These are phyloP conservation scores for Wickerhamiella shivajii DNA, from an alignment of 805 yeast species.

Conservation along the genomic window DNA sequence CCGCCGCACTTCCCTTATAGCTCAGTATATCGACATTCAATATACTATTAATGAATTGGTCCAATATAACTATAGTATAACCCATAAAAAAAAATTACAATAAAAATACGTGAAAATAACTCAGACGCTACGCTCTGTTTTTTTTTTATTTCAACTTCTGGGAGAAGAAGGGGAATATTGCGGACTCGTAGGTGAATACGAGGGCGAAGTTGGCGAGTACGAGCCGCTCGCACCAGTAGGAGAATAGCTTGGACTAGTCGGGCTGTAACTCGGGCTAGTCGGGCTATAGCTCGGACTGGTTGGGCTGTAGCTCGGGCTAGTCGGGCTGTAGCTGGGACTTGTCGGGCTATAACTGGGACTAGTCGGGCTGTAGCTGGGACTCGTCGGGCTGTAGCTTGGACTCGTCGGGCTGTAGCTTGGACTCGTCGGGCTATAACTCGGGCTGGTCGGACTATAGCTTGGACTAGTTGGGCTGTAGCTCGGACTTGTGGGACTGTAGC, in stretches of 20 bases:
- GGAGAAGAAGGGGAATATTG: slow-evolving; percentile 40
- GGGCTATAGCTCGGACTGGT: slow-evolving; percentile 57
- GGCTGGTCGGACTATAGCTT: slow-evolving; percentile 53
- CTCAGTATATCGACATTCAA: too few species aligned
- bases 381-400: slow-evolving; percentile 65
- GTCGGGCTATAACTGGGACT: slow-evolving; percentile 46
- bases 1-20: too few species aligned
- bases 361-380: slow-evolving; percentile 69
- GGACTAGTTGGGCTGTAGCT: slow-evolving; percentile 51
- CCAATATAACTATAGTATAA: too few species aligned
- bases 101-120: too few species aligned
- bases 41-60: too few species aligned
- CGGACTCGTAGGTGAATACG: slow-evolving; percentile 69
- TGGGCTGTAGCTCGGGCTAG: slow-evolving; percentile 67
- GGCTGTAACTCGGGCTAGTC: slow-evolving; percentile 22
- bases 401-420: slow-evolving; percentile 66
- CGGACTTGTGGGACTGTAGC: slow-evolving; percentile 69
- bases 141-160: too few species aligned
- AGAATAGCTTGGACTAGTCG: slow-evolving; percentile 48
- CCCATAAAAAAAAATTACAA: too few species aligned
- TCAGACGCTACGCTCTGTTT: too few species aligned
- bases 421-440: slow-evolving; percentile 42
- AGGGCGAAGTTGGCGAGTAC: slow-evolving; percentile 68
- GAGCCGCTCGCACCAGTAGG: slow-evolving; percentile 78
- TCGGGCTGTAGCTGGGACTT: slow-evolving; percentile 42